Base-by-base conservation (phyloP, 176 grass and related monocot genomes). In the Oryza rufipogon region DNA sequence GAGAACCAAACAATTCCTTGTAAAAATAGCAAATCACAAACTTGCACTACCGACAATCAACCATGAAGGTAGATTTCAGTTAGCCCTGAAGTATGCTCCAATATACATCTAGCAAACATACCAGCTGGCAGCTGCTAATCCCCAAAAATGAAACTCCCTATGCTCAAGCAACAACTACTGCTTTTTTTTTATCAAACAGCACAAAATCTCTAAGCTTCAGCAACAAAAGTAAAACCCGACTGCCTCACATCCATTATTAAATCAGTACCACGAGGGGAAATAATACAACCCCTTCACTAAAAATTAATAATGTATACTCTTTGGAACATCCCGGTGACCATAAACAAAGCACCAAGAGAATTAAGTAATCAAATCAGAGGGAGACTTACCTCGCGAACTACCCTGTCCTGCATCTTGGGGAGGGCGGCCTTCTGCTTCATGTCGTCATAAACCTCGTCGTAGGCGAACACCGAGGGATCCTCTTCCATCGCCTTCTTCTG, bases 401-500 rank as follows among this genome's bases (percentile, higher is more conserved):
- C 80, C 68, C 81, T 80, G 34, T 83, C 93, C 78, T 98, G 91
- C 46, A 91, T 92, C 83, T 98, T 98, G 46, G 96, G 96, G 56
- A 87, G 86, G 44, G 83, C 87, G 10, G 88, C 76, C 80, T 96
- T 91, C 87, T 96, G 89, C 79, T 98, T 98, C 96, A 96, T 98
- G 15, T 92, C 91, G 41, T 98, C 93, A 38, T 95, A 98, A 28
- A 95, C 89, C 25, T 92, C 96, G 28, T 98, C 96, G 32, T 98
- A 98, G 44, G 94, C 89, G 61, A 94, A 94, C 11, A 98, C 93
- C 19, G 93, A 98, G 19, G 93, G 96, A 71, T 98, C 96, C 89
- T 98, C 89, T 64, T 94, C 91, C 20, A 98, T 71, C 17, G 93
- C 93, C 81, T 95, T 94, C 89, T 94, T 89, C 68, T 92, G 91